Evolutionary conservation across 2,329 filamentous ascomycete genomes (phyloP), one percentile per base, ranked within the genome.

Genomic region (Rosellinia necatrix): DNA sequence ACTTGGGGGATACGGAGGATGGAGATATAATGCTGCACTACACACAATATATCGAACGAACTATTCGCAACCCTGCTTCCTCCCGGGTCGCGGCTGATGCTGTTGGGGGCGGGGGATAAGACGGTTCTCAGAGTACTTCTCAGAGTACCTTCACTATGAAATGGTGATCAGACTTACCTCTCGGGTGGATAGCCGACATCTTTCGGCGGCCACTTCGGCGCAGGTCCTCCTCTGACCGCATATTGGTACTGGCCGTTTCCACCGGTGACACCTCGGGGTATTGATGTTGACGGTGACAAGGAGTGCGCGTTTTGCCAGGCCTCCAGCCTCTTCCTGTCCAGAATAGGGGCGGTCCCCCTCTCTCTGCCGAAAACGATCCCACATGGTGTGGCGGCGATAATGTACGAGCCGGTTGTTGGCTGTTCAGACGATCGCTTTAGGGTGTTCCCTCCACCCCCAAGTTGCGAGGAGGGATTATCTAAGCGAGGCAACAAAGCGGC

Each of bases 231-330:
- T 60, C 66, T 67, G 56, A 76, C 72, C 0, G 70, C 68, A 56
- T 74, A 75, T 47, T 66, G 64, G 49, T 70, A 69, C 43, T 64
- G 59, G 40, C 62, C 68, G 61, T 76, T 75, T 42, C 72, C 72
- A 40, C 65, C 68, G 50, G 63, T 55, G 48, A 66, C 63, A 41
- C 65, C 63, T 29, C 55, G 58, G 22, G 43, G 29, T 34, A 56
- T 42, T 24, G 65, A 51, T 60, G 59, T 24, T 48, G 68, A 52
- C 10, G 61, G 53, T 25, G 60, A 58, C 21, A 60, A 58, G 4
- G 67, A 64, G 40, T 66, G 69, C 34, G 64, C 48, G 43, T 68
- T 66, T 48, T 71, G 68, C 68, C 68, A 71, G 49, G 68, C 64
- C 48, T 71, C 66, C 49, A 70, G 58, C 52, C 70, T 71, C 63